Evolutionary conservation across 768 basidiomycete genomes (phyloP).

Genomic region (Baorangia bicolor): DNA sequence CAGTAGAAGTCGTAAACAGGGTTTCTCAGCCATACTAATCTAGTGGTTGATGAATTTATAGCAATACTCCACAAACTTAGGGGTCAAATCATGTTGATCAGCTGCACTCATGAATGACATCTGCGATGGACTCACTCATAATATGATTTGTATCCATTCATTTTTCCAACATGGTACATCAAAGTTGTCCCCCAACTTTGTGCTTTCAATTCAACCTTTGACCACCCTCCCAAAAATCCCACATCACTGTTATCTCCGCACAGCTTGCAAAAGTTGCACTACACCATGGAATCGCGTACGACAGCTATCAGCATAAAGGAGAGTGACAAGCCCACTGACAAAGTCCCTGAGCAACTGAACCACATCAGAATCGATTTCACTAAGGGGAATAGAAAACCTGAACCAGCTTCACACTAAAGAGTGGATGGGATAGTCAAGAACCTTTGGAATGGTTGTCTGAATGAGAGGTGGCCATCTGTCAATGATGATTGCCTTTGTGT

Average conservation of each 20-base stretch:
- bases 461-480: slow-evolving; percentile 85
- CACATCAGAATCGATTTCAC: neutral
- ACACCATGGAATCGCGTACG: slow-evolving; percentile 43
- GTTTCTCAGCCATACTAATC: too few species aligned
- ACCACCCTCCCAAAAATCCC: neutral
- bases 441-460: slow-evolving; percentile 82
- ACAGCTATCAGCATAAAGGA: slow-evolving; percentile 52
- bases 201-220: neutral
- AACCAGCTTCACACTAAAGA: slow-evolving; percentile 76
- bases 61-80: too few species aligned
- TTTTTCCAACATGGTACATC: too few species aligned
- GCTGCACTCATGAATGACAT: too few species aligned
- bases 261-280: slow-evolving; percentile 39
- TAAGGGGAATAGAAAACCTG: slow-evolving; percentile 25
- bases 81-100: too few species aligned
- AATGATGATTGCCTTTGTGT: slow-evolving; percentile 80
- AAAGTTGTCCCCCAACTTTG: neutral
- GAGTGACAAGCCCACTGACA: slow-evolving; percentile 45
- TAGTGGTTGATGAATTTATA: too few species aligned
- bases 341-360: slow-evolving; percentile 42
- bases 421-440: slow-evolving; percentile 82
- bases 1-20: too few species aligned
- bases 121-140: too few species aligned
- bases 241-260: slow-evolving; percentile 24
- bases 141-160: too few species aligned